These are phyloP conservation scores for Yamadazyma akitaensis DNA, from an alignment of 805 yeast species.

Conservation along the genomic window DNA sequence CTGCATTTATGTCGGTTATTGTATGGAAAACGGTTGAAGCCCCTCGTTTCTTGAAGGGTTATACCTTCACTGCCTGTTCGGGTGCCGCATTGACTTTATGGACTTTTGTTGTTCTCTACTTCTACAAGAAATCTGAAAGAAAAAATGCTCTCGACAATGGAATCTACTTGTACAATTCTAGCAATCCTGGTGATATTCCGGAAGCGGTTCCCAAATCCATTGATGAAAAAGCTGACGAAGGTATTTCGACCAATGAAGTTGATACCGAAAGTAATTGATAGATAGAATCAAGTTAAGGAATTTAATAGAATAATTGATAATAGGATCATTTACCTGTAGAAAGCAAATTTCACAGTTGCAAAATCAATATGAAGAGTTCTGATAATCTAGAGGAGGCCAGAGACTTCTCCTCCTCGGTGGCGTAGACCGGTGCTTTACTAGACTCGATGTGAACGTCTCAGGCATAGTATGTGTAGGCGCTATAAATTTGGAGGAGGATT, in stretches of 20 bases:
- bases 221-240: conserved; percentile 3
- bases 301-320: background rate
- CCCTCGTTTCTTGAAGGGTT: conserved; percentile 56
- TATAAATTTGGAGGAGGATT: too few species aligned
- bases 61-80: conserved; percentile 46
- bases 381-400: too few species aligned
- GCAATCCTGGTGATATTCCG: conserved; percentile 14
- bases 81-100: conserved; percentile 45
- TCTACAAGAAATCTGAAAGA: conserved; percentile 37
- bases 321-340: background rate
- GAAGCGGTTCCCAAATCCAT: conserved; percentile 4
- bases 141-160: conserved; percentile 34
- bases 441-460: too few species aligned
- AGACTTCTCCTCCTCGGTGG: too few species aligned
- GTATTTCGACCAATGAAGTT: background rate
- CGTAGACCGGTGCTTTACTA: too few species aligned
- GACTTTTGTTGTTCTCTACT: conserved; percentile 50
- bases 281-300: background rate
- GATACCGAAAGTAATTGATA: conserved; percentile 5
- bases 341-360: too few species aligned
- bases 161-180: conserved; percentile 28
- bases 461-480: too few species aligned
- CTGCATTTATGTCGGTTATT: conserved; percentile 51
- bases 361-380: too few species aligned
- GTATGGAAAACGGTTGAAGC: conserved; percentile 58